Base-by-base conservation (phyloP, 352 stramenopile species). In the Phytopythium sindhum region DNA sequence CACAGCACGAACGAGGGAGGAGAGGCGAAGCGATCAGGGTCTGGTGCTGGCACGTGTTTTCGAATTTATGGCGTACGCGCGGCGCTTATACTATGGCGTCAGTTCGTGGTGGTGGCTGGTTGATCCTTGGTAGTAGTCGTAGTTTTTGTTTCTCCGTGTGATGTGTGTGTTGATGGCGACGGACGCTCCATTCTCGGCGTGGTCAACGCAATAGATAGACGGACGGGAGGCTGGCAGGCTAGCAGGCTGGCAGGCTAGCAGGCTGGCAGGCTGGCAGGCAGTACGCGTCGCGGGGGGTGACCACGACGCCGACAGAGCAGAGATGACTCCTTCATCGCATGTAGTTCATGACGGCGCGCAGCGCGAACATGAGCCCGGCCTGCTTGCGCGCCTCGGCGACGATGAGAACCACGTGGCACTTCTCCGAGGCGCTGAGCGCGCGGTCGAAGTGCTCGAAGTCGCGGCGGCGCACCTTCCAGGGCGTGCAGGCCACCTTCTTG, bases 391-490 rank as follows among this genome's bases (percentile, higher is more conserved):
- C 88, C 65, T 96, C 88, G 2, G 85, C 84, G 29, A 91, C 83
- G 17, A 96, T 69, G 23, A 96, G 65, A 68, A 86, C 90, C 41
- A 96, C 83, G 64, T 95, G 88, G 61, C 82, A 91, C 67, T 96
- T 96, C 65, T 96, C 88, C 8, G 84, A 91, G 26, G 78, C 69
- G 48, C 82, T 90, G 11, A 95, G 68, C 14, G 78, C 89, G 56
- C 74, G 83, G 67, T 93, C 86, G 57, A 96, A 96, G 68, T 95
- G 86, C 60, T 90, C 80, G 63, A 96, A 91, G 63, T 96, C 88
- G 47, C 87, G 75, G 54, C 81, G 66, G 1, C 74, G 83, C 57
- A 96, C 86, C 60, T 90, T 90, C 84, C 85, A 94, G 21, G 87
- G 87, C 50, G 82, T 93, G 58, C 87, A 95, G 17, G 85, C 85